Evolutionary conservation across 139 green algal species (phyloP).

Genomic region (Chlorella sp.): DNA sequence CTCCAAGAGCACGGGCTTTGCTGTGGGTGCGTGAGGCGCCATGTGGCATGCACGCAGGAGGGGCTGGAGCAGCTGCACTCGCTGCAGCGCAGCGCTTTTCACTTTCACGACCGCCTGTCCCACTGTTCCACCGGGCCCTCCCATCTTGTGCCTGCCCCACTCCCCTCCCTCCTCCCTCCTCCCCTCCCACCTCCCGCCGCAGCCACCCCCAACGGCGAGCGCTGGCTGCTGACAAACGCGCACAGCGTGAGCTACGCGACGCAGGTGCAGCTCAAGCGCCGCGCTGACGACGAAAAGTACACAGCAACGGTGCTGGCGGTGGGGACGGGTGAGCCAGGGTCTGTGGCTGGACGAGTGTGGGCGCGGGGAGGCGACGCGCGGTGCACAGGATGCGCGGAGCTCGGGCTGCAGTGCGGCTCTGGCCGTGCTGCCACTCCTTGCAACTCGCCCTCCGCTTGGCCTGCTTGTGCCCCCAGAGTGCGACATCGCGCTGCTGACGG

Average conservation of each 20-base stretch:
- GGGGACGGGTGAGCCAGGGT: too few relatives aligned
- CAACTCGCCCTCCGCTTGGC: too few relatives aligned
- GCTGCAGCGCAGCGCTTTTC: not conserved
- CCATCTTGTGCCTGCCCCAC: not conserved
- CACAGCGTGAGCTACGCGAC: conserved; percentile 83
- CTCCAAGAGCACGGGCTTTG: conserved; percentile 27
- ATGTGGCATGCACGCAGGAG: not conserved
- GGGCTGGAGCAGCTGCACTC: not conserved
- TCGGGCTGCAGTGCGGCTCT: too few relatives aligned
- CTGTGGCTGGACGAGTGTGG: too few relatives aligned
- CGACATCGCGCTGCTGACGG: conserved; percentile 81
- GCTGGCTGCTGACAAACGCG: conserved; percentile 88
- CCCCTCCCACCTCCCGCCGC: not conserved
- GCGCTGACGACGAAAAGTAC: conserved; percentile 92
- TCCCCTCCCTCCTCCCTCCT: not conserved
- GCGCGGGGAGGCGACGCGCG: too few relatives aligned
- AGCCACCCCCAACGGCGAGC: conserved; percentile 43
- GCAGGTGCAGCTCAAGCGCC: conserved; percentile 90
- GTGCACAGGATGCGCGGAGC: too few relatives aligned
- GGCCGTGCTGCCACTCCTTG: too few relatives aligned
- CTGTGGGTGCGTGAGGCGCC: not conserved
- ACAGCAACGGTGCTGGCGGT: conserved; percentile 86
- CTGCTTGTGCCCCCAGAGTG: too few relatives aligned
- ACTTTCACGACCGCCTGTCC: not conserved
- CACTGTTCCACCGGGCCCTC: not conserved